Base-by-base conservation (phyloP, 805 yeast genomes). In the Tetrapisispora arboricola region DNA sequence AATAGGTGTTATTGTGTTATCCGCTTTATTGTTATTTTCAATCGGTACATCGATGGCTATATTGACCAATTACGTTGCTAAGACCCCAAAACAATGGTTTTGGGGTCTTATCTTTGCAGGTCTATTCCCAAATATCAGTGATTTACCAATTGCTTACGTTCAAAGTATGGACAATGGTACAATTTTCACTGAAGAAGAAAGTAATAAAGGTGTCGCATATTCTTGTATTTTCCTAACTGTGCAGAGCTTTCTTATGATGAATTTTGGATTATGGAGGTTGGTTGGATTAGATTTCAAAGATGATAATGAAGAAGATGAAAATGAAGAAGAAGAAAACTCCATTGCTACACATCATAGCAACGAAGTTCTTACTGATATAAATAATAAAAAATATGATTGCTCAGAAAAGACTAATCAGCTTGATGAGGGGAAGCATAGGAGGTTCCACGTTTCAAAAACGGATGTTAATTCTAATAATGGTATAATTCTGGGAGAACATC, bases 81-180 rank as follows among this genome's bases (percentile, higher is more conserved):
- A 77, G 5, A 73, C 76, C 5, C 94, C 95, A 3, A 72, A 70
- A 44, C 61, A 72, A 29, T 85, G 94, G 90, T 63, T 71, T 20
- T 92, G 94, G 40, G 94, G 95, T 0, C 55, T 80, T 16, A 46
- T 81, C 6, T 71, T 80, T 22, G 85, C 83, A 9, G 86, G 90
- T 0, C 65, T 82, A 24, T 75, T 84, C 53, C 88, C 87, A 33
- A 85, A 85, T 54, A 76, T 81, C 33, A 75, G 87, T 13, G 95
- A 85, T 61, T 67, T 85, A 42, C 95, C 95, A 0, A 82, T 85
- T 49, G 94, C 95, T 0, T 86, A 85, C 49, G 58, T 79, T 28
- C 85, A 80, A 52, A 80, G 90, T 2, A 63, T 85, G 53, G 79
- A 83, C 20, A 66, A 71, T 15, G 78, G 86, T 1, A 64, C 73